These are phyloP conservation scores for thale cress (Arabidopsis thaliana) DNA, from an alignment of 345 rosid genomes.

Conservation along the genomic window TAIR10.1 NC_003076.8:20456501-20457000, in stretches of 20 bases:
- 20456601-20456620: slow-evolving; percentile 64
- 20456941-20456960: neutral
- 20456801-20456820: slow-evolving; percentile 59
- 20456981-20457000: neutral
- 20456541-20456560: neutral
- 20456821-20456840: slow-evolving; percentile 43
- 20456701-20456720: slow-evolving; percentile 89
- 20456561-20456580: neutral
- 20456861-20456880: slow-evolving; percentile 4
- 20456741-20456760: slow-evolving; percentile 51
- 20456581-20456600: slow-evolving; percentile 55
- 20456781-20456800: slow-evolving; percentile 75
- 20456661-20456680: slow-evolving; percentile 71
- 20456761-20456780: slow-evolving; percentile 74
- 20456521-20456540: neutral
- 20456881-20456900: too few species aligned
- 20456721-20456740: slow-evolving; percentile 69
- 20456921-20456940: neutral
- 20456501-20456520: slow-evolving; percentile 57
- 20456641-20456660: slow-evolving; percentile 73
- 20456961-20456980: neutral
- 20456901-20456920: neutral
- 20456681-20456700: slow-evolving; percentile 78
- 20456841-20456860: slow-evolving; percentile 70
- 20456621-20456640: slow-evolving; percentile 72